These are phyloP conservation scores for Phylloporus rhodoxanthus DNA, from an alignment of 768 basidiomycete genomes.

Conservation along the genomic window DNA sequence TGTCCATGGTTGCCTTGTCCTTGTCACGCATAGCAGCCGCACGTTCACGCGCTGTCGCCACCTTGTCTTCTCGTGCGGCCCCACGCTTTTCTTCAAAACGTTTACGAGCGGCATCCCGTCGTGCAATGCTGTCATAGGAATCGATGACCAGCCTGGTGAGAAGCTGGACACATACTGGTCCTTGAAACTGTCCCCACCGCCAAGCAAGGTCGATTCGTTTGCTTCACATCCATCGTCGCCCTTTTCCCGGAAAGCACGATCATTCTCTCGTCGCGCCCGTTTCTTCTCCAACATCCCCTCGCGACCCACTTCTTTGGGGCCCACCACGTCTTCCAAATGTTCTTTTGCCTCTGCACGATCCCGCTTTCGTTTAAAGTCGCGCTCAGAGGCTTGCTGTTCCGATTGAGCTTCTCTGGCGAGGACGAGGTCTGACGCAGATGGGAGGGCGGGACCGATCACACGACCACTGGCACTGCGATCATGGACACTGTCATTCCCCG, in stretches of 20 bases:
- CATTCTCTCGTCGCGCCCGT: constrained; percentile 61
- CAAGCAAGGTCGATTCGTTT: constrained; percentile 74
- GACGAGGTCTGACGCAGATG: constrained; percentile 61
- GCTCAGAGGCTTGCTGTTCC: constrained; percentile 49
- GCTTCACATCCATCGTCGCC: constrained; percentile 74
- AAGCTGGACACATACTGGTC: constrained; percentile 50
- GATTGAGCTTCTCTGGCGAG: constrained; percentile 58
- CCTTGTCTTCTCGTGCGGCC: constrained; percentile 42
- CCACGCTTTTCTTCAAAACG: constrained; percentile 51
- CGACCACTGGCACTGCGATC: constrained; percentile 36
- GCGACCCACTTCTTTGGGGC: constrained; percentile 73
- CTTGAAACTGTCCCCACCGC: constrained; percentile 77
- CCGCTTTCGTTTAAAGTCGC: constrained; percentile 57
- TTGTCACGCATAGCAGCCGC: constrained; percentile 61
- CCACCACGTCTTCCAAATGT: constrained; percentile 68
- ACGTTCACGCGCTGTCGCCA: constrained; percentile 52
- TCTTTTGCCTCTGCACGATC: constrained; percentile 62
- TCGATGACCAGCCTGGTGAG: constrained; percentile 3
- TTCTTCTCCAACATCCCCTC: constrained; percentile 90
- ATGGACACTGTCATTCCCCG: constrained; percentile 6
- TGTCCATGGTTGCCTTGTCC: constrained; percentile 91
- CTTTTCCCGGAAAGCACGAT: constrained; percentile 63
- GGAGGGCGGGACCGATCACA: constrained; percentile 62
- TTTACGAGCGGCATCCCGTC: constrained; percentile 64
- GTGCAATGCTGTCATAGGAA: constrained; percentile 52